Evolutionary conservation across 2,329 filamentous ascomycete species (phyloP).

Genomic region (Neurospora sp.): DNA sequence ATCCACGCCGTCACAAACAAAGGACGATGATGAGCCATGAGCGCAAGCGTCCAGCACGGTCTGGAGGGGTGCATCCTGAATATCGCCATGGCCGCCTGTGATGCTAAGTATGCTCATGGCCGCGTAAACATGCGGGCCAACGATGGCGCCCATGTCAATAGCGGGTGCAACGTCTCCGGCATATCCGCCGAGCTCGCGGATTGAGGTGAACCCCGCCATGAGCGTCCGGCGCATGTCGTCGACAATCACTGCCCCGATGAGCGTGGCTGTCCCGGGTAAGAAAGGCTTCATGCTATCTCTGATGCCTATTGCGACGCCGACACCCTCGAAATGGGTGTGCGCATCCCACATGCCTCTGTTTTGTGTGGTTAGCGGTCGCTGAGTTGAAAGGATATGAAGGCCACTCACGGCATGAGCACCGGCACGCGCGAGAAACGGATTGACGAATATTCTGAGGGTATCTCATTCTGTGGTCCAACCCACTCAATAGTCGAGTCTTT

Average conservation of each 20-base stretch:
- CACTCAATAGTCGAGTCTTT: slow-evolving; percentile 29
- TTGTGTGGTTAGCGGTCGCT: not conserved
- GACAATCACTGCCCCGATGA: slow-evolving; percentile 31
- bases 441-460: slow-evolving; percentile 24
- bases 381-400: not conserved
- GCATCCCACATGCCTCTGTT: slow-evolving; percentile 39
- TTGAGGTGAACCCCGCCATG: slow-evolving; percentile 39
- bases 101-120: slow-evolving; percentile 32
- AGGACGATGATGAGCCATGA: slow-evolving; percentile 15
- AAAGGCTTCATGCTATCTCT: slow-evolving; percentile 15
- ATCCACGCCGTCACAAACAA: slow-evolving; percentile 34
- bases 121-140: slow-evolving; percentile 39
- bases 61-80: slow-evolving; percentile 26
- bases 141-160: slow-evolving; percentile 32
- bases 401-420: slow-evolving; percentile 15
- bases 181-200: slow-evolving; percentile 38
- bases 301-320: slow-evolving; percentile 14
- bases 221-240: slow-evolving; percentile 24
- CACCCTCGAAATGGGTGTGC: slow-evolving; percentile 38
- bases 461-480: slow-evolving; percentile 23
- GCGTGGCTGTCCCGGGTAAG: slow-evolving; percentile 16
- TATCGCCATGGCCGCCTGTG: slow-evolving; percentile 39
- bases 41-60: slow-evolving; percentile 24
- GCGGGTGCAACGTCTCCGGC: slow-evolving; percentile 32
- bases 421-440: slow-evolving; percentile 25